These are phyloP conservation scores for Eucalyptus melliodora DNA, from an alignment of 345 rosid species.

Conservation along the genomic window DNA sequence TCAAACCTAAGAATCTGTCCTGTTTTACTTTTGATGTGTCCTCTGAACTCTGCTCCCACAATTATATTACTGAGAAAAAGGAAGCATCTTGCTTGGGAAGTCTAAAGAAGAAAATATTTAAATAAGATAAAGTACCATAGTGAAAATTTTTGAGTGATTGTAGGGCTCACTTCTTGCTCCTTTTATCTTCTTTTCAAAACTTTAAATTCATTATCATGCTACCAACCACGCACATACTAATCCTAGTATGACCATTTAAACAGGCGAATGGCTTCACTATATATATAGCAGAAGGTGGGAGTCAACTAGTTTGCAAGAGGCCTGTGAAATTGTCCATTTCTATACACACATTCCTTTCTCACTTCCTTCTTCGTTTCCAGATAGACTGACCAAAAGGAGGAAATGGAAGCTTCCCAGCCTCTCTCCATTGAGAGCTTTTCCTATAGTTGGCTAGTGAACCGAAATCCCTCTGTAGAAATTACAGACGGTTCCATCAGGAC, in stretches of 20 bases:
- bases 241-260: background rate
- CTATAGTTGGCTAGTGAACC: constrained; percentile 77
- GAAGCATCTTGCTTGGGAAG: constrained; percentile 11
- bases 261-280: background rate
- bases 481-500: constrained; percentile 29
- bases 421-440: constrained; percentile 95
- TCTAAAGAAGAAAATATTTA: background rate
- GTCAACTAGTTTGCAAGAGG: background rate
- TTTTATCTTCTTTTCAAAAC: constrained; percentile 28
- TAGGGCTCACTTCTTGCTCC: constrained; percentile 48
- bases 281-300: background rate
- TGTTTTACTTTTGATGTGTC: background rate
- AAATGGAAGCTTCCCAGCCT: constrained; percentile 67
- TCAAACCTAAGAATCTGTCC: constrained; percentile 1
- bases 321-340: background rate
- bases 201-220: constrained; percentile 14
- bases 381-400: background rate
- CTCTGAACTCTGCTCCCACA: background rate
- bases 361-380: background rate
- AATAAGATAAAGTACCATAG: background rate
- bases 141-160: constrained; percentile 27
- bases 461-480: constrained; percentile 51
- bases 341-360: background rate
- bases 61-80: background rate
- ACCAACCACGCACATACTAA: background rate